Conservation (phyloP, 495 filamentous ascomycete species). For the Lepidopterella palustris region DNA sequence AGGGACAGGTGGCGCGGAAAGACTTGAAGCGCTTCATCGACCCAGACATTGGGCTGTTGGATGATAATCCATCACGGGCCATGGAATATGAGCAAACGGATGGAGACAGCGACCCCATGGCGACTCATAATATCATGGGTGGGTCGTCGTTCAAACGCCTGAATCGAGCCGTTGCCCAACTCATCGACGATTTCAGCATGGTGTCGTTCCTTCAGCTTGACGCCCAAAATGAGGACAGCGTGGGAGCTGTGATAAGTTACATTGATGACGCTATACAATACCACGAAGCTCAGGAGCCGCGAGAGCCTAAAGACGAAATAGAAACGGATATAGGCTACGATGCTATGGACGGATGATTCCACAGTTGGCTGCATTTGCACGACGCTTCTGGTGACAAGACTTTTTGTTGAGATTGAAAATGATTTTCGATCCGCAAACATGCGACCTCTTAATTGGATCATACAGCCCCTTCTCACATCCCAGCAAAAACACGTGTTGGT, state of each 20-base stretch:
- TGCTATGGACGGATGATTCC: neutral
- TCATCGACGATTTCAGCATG: constrained; percentile 98
- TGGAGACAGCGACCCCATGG: constrained; percentile 44
- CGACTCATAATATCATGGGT: constrained; percentile 62
- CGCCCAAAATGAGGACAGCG: constrained; percentile 88
- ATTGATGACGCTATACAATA: constrained; percentile 96
- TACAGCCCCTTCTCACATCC: no score
- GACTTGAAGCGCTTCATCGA: constrained; percentile 83
- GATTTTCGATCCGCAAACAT: no score
- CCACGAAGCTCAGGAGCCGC: constrained; percentile 92
- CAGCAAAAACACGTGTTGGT: no score
- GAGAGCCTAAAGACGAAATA: constrained; percentile 67
- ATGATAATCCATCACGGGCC: constrained; percentile 55
- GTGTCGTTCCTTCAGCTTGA: constrained; percentile 88
- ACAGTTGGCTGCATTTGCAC: no score
- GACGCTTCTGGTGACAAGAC: no score
- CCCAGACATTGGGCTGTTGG: constrained; percentile 69
- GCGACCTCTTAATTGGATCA: no score
- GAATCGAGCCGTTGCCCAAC: constrained; percentile 75
- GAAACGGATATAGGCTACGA: neutral
- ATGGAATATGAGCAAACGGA: constrained; percentile 34
- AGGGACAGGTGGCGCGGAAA: constrained; percentile 69
- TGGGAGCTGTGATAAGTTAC: constrained; percentile 84
- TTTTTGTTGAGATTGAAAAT: no score
- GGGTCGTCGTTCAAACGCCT: constrained; percentile 70